phyloP scores from a whole-genome alignment of 2,329 filamentous ascomycete species.

The Nannizzia gypsea region DNA sequence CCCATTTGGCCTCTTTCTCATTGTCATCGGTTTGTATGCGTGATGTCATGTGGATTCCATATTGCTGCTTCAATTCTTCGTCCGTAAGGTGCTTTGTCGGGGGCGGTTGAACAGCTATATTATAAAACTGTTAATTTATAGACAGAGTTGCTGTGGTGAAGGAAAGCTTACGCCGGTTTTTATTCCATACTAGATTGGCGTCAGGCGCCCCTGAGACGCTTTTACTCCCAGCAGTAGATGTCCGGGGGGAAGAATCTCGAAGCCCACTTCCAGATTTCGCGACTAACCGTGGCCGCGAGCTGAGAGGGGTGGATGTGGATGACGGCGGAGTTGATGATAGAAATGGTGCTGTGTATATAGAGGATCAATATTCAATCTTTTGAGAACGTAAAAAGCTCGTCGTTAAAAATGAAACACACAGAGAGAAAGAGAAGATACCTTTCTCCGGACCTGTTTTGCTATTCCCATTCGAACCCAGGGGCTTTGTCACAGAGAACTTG shows the following conservation, averaged over 20 bases:
- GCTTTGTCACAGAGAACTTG: constrained; percentile 54
- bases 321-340: constrained; percentile 28
- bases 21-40: constrained; percentile 51
- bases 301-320: constrained; percentile 26
- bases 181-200: constrained; percentile 59
- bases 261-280: constrained; percentile 48
- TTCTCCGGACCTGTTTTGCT: constrained; percentile 44
- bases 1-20: constrained; percentile 55
- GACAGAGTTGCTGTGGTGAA: not conserved
- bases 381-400: not conserved
- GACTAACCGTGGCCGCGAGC: constrained; percentile 48
- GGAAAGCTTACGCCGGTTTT: constrained; percentile 46
- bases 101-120: constrained; percentile 40
- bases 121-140: constrained; percentile 15
- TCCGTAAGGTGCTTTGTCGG: constrained; percentile 55
- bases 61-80: constrained; percentile 57
- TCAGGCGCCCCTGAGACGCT: constrained; percentile 45
- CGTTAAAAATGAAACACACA: too few relatives aligned
- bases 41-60: constrained; percentile 56
- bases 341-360: constrained; percentile 22
- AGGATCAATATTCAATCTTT: not conserved
- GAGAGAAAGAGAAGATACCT: constrained; percentile 31
- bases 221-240: constrained; percentile 34
- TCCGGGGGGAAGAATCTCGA: constrained; percentile 40
- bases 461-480: constrained; percentile 41